A percentile compares a stretch with the other conserved stretches of the same genome.
phyloP scores from a whole-genome alignment of 768 basidiomycete species.

The Lepiota subincarnata region DNA sequence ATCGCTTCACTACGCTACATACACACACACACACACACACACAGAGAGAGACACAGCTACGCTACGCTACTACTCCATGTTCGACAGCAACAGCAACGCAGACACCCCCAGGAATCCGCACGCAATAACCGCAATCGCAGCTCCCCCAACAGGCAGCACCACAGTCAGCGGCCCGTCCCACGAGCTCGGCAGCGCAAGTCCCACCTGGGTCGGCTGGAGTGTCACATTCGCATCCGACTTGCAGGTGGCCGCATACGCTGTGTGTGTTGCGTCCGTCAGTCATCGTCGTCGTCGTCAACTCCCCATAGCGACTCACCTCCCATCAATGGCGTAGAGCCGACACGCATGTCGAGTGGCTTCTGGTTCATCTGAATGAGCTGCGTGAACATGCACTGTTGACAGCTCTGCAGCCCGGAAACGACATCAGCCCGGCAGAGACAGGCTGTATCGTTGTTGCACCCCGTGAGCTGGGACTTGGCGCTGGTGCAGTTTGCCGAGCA shows the following conservation, averaged over 20 bases:
- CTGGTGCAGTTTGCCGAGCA: slow-evolving; percentile 29
- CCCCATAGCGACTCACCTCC: slow-evolving; percentile 36
- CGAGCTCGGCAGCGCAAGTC: slow-evolving; percentile 39
- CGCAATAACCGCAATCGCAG: slow-evolving; percentile 39
- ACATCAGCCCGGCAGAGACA: slow-evolving; percentile 54
- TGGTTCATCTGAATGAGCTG: slow-evolving; percentile 48
- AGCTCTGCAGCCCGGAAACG: slow-evolving; percentile 39
- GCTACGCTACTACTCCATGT: slow-evolving; percentile 32
- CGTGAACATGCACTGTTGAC: slow-evolving; percentile 68
- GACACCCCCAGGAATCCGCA: slow-evolving; percentile 46
- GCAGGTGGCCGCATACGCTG: slow-evolving; percentile 59
- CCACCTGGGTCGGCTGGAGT: slow-evolving; percentile 32
- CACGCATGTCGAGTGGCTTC: slow-evolving; percentile 44
- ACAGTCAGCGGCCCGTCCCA: slow-evolving; percentile 63
- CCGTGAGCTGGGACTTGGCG: slow-evolving; percentile 24
- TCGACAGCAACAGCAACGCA: slow-evolving; percentile 49
- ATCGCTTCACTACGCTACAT: no score
- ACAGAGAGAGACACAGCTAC: no score
- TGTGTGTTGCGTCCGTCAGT: slow-evolving; percentile 7
- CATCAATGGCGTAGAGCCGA: slow-evolving; percentile 59
- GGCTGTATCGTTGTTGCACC: slow-evolving; percentile 40
- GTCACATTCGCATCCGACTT: slow-evolving; percentile 28
- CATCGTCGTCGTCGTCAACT: neutral
- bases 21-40: no score
- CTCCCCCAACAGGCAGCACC: slow-evolving; percentile 39